Evolutionary conservation across 805 yeast species (phyloP), one percentile per base, ranked within the genome.

Genomic region (Hemisphaericaspora nanyangensis): DNA sequence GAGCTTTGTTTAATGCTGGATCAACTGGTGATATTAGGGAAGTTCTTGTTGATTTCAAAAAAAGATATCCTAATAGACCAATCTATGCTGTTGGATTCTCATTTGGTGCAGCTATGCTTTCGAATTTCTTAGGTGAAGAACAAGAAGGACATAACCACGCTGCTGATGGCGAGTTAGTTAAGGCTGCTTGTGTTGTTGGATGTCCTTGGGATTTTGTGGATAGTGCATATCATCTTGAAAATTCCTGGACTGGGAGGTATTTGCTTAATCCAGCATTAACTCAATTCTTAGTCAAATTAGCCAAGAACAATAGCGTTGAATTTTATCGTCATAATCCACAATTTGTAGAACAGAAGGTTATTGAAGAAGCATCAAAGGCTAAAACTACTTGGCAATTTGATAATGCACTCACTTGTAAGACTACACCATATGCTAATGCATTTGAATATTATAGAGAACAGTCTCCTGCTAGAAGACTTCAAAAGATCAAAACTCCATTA

Each of bases 201-300:
- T 80, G 83, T 29, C 91, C 95, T 1, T 86, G 93, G 91, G 91
- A 86, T 51, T 59, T 86, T 56, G 56, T 60, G 13, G 69, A 70
- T 32, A 71, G 83, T 18, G 64, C 76, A 10, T 49, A 60, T 38
- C 63, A 59, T 20, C 51, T 87, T 32, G 64, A 68, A 29, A 33
- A 25, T 17, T 56, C 66, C 19, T 61, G 58, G 55, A 46, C 66
- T 19, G 73, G 72, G 2, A 33, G 31, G 7, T 64, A 58, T 45
- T 44, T 67, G 38, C 55, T 67, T 40, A 56, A 44, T 39, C 70
- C 70, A 2, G 54, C 62, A 2, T 52, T 67, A 29, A 42, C 64
- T 3, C 44, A 47, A 31, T 67, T 60, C 31, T 52, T 67, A 49
- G 51, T 49, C 37, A 63, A 57, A 39, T 42, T 65, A 20, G 52